Evolutionary conservation across 257 asterid species (phyloP).

Genomic region (Coffea canephora): DNA sequence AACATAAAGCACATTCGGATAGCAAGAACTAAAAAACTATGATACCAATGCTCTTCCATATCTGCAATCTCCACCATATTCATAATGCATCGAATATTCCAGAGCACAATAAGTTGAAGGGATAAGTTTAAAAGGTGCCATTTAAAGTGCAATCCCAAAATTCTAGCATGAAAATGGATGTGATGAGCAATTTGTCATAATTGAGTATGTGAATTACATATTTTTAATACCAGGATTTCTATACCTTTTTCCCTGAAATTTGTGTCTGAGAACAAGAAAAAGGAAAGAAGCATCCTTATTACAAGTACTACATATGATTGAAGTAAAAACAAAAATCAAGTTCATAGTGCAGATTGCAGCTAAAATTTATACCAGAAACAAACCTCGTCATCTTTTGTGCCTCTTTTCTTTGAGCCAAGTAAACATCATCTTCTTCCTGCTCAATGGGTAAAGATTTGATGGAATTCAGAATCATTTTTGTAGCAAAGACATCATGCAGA

Average conservation of each 20-base stretch:
- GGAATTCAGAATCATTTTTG: conserved; percentile 19
- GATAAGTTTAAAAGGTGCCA: neutral
- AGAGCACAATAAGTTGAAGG: too few species aligned
- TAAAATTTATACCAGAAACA: conserved; percentile 4
- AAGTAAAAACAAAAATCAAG: neutral
- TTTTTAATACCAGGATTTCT: too few species aligned
- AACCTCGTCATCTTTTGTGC: conserved; percentile 75
- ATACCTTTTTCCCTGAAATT: too few species aligned
- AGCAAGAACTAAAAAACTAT: too few species aligned
- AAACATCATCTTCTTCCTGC: conserved; percentile 85
- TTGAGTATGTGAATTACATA: too few species aligned
- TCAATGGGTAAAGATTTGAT: conserved; percentile 43
- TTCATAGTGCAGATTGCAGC: neutral
- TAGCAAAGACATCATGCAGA: conserved; percentile 18
- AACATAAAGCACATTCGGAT: too few species aligned
- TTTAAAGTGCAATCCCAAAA: neutral
- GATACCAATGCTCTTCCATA: neutral
- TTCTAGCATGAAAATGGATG: too few species aligned
- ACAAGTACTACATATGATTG: neutral
- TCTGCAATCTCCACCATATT: neutral
- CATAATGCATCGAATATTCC: too few species aligned
- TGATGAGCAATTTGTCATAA: too few species aligned
- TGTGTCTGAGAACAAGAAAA: too few species aligned
- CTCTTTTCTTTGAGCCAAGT: conserved; percentile 64
- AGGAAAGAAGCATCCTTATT: too few species aligned